These are phyloP conservation scores for Podaxis rugospora DNA, from an alignment of 768 basidiomycete genomes.

Conservation along the genomic window DNA sequence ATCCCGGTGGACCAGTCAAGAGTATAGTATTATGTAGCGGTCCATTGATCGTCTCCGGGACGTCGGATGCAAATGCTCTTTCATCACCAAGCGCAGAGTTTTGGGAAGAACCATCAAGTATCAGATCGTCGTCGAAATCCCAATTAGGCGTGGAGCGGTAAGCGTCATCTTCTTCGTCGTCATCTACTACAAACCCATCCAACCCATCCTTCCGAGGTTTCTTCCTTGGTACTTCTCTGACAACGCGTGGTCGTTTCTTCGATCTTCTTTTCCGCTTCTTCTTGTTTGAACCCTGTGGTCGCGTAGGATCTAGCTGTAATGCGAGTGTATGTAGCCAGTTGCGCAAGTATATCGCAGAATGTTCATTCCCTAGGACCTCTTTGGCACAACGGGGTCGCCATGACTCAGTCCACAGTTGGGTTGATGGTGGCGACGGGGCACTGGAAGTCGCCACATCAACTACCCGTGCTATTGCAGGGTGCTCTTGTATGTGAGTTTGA, in stretches of 20 bases:
- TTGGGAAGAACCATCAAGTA: constrained; percentile 14
- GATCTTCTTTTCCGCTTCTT: constrained; percentile 20
- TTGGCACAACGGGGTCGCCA: constrained; percentile 72
- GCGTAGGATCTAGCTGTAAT: constrained; percentile 39
- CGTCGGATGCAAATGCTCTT: neutral
- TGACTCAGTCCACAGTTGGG: constrained; percentile 64
- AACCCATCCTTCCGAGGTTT: constrained; percentile 52
- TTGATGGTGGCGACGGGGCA: constrained; percentile 21
- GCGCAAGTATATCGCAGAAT: constrained; percentile 62
- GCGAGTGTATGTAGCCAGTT: constrained; percentile 77
- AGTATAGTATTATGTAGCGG: constrained; percentile 81
- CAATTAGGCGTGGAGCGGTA: neutral
- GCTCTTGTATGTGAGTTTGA: constrained; percentile 16
- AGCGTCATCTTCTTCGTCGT: constrained; percentile 33
- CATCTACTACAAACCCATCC: constrained; percentile 45
- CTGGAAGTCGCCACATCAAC: constrained; percentile 18
- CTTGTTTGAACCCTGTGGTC: constrained; percentile 9
- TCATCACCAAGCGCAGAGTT: neutral
- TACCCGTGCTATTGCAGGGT: constrained; percentile 50
- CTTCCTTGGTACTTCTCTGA: constrained; percentile 48
- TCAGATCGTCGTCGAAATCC: constrained; percentile 16
- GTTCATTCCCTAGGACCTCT: constrained; percentile 77
- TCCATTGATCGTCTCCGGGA: constrained; percentile 27
- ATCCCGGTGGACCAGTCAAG: constrained; percentile 75
- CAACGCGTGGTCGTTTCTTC: constrained; percentile 54